phyloP scores from a whole-genome alignment of 768 basidiomycete genomes.

The Boletus eberwhitei region DNA sequence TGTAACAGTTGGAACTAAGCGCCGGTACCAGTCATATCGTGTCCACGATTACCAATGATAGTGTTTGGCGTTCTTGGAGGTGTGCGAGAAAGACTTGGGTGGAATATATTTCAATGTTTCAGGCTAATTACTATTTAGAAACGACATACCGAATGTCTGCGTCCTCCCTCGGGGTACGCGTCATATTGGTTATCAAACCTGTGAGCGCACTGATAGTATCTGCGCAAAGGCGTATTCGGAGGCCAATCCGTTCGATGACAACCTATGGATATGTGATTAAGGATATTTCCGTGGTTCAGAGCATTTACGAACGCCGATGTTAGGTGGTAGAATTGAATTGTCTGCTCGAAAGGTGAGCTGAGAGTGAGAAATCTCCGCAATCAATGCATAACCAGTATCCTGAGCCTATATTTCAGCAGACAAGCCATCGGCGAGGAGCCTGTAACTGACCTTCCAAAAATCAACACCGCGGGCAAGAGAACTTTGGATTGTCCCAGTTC shows the following conservation, averaged over 20 bases:
- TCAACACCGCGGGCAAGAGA: conserved; percentile 36
- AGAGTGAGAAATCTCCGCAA: conserved; percentile 56
- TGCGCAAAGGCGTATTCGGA: conserved; percentile 72
- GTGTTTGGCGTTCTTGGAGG: conserved; percentile 6
- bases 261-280: conserved; percentile 40
- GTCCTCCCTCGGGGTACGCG: conserved; percentile 38
- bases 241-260: conserved; percentile 45
- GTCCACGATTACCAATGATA: conserved; percentile 2
- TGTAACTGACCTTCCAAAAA: conserved; percentile 63
- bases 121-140: neutral
- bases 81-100: conserved; percentile 9
- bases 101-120: neutral
- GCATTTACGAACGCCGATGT: conserved; percentile 37
- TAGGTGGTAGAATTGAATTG: conserved; percentile 29
- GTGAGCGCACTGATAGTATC: conserved; percentile 65
- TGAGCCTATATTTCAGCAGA: conserved; percentile 25
- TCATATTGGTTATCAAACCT: conserved; percentile 52
- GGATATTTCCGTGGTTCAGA: neutral
- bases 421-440: neutral
- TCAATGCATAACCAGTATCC: conserved; percentile 65
- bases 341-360: conserved; percentile 39
- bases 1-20: neutral
- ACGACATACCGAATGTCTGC: conserved; percentile 26
- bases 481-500: conserved; percentile 17
- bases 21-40: conserved; percentile 29